These are phyloP conservation scores for Suillus hirtellus DNA, from an alignment of 768 basidiomycete genomes.

Conservation along the genomic window DNA sequence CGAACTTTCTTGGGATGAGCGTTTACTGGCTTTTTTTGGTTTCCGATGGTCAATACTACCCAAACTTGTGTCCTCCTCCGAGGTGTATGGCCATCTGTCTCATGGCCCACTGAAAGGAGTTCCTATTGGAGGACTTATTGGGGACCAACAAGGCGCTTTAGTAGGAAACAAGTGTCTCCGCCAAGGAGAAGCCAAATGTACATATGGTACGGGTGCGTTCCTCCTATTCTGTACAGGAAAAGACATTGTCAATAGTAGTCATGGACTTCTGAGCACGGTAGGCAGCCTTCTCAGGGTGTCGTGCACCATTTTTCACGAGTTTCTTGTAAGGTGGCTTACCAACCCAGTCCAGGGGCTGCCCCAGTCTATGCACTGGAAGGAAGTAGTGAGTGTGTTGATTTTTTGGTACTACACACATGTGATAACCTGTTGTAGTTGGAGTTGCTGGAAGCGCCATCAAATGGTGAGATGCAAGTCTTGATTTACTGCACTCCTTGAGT, in stretches of 20 bases:
- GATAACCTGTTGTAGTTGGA: slow-evolving; percentile 53
- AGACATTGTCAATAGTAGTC: slow-evolving; percentile 80
- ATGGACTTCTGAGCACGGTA: slow-evolving; percentile 90
- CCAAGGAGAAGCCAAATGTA: slow-evolving; percentile 96
- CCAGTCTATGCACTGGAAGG: slow-evolving; percentile 96
- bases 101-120: slow-evolving; percentile 69
- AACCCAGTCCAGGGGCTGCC: slow-evolving; percentile 73
- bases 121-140: slow-evolving; percentile 89
- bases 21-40: slow-evolving; percentile 85
- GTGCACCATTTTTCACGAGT: slow-evolving; percentile 9
- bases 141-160: slow-evolving; percentile 98
- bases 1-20: slow-evolving; percentile 81
- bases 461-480: slow-evolving; percentile 49
- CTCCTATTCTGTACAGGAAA: slow-evolving; percentile 91
- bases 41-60: slow-evolving; percentile 79
- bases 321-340: slow-evolving; percentile 73
- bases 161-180: slow-evolving; percentile 93
- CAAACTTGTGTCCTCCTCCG: slow-evolving; percentile 84
- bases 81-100: slow-evolving; percentile 83
- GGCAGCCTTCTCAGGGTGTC: neutral
- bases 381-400: slow-evolving; percentile 60
- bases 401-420: neutral
- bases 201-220: slow-evolving; percentile 97
- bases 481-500: slow-evolving; percentile 1
- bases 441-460: slow-evolving; percentile 96